phyloP scores from a whole-genome alignment of 2,329 filamentous ascomycete species.

The Fusarium palustre region DNA sequence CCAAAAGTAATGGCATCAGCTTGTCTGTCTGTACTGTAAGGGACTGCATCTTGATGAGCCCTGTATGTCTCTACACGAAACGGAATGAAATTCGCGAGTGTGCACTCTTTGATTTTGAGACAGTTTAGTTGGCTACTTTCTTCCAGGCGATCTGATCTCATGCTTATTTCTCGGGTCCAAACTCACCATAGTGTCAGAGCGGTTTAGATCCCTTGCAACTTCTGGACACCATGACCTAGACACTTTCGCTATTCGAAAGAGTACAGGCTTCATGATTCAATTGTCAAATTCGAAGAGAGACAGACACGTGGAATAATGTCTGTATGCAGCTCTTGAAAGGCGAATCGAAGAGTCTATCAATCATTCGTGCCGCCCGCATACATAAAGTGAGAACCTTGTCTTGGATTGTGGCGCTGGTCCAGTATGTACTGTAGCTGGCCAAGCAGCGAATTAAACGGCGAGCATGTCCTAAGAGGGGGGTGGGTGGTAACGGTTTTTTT shows the following conservation, averaged over 20 bases:
- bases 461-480: slow-evolving; percentile 12
- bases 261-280: neutral
- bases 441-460: slow-evolving; percentile 32
- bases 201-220: neutral
- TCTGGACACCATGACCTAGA: neutral
- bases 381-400: slow-evolving; percentile 26
- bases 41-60: slow-evolving; percentile 4
- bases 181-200: neutral
- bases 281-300: neutral
- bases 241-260: neutral
- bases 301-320: neutral
- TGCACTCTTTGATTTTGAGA: slow-evolving; percentile 6
- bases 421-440: slow-evolving; percentile 22
- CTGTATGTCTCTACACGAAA: slow-evolving; percentile 31
- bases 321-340: neutral
- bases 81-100: slow-evolving; percentile 1
- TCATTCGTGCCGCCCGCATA: slow-evolving; percentile 19
- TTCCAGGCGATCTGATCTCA: neutral
- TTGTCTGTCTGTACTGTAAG: neutral
- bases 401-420: slow-evolving; percentile 36
- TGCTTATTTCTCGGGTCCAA: neutral
- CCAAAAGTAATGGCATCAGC: neutral
- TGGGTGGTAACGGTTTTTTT: slow-evolving; percentile 37
- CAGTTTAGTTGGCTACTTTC: slow-evolving; percentile 6
- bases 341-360: slow-evolving; percentile 14